Evolutionary conservation across 805 yeast species (phyloP).

Genomic region (Candida pseudofarinosa): DNA sequence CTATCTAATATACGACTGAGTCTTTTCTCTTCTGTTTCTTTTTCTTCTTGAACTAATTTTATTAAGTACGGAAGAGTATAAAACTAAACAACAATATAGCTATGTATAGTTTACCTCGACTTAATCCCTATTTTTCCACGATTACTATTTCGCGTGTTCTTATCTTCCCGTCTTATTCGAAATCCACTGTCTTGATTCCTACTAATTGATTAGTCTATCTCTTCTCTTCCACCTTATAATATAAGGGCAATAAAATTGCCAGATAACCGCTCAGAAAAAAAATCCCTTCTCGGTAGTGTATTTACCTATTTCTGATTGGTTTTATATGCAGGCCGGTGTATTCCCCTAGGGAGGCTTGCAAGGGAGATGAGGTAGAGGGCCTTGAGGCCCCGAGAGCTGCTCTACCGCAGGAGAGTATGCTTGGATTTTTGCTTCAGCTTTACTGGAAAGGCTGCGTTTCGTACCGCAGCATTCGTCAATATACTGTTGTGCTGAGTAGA

Average conservation of each 20-base stretch:
- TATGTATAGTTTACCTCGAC: conserved; percentile 9
- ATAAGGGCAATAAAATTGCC: background rate
- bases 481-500: no score
- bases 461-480: no score
- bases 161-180: background rate
- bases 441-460: no score
- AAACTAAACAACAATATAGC: conserved; percentile 16
- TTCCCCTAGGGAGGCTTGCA: no score
- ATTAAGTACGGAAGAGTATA: conserved; percentile 17
- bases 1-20: conserved; percentile 10
- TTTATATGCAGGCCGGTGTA: no score
- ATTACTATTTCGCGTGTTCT: background rate
- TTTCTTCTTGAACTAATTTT: conserved; percentile 10
- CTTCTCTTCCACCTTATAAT: background rate
- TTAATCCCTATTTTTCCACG: background rate
- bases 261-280: background rate
- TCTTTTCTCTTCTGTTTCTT: conserved; percentile 2
- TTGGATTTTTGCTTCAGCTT: no score
- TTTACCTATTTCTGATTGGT: no score
- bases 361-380: no score
- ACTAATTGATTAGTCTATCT: background rate
- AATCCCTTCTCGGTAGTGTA: background rate
- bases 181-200: background rate
- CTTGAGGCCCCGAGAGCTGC: no score
- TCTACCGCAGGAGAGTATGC: no score